Evolutionary conservation across 225 moss, liverwort and hornwort genomes (phyloP).

Genomic region (Marchantia paleacea): DNA sequence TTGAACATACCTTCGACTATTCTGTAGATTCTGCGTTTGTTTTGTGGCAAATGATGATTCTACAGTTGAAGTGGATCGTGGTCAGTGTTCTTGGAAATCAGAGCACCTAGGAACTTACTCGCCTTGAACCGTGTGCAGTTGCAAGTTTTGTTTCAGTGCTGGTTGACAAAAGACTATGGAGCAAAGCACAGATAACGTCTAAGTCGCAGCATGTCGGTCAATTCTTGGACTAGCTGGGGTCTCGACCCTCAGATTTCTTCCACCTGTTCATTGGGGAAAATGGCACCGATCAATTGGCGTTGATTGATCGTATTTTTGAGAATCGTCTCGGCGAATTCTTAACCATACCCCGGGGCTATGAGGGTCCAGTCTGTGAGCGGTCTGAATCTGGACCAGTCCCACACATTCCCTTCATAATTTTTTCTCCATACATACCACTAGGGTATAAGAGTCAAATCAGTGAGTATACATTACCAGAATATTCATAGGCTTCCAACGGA

Average conservation of each 20-base stretch:
- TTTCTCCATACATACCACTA: not conserved
- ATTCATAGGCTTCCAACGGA: not conserved
- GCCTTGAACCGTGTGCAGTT: constrained; percentile 10
- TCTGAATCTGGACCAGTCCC: not conserved
- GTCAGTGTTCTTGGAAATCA: not conserved
- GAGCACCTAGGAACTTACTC: not conserved
- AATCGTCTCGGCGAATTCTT: too few species aligned
- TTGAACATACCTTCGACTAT: not conserved
- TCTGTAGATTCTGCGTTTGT: not conserved
- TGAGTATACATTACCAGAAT: not conserved
- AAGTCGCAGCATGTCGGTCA: not conserved
- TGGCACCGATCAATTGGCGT: not conserved
- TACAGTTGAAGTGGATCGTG: not conserved
- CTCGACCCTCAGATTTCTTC: not conserved
- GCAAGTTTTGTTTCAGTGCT: constrained; percentile 5
- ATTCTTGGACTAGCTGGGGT: not conserved
- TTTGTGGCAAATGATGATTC: not conserved
- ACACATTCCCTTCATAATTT: not conserved
- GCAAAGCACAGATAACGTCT: not conserved
- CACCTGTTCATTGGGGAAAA: not conserved
- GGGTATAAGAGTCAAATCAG: not conserved
- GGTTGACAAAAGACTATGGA: not conserved
- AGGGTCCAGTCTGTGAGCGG: too few species aligned
- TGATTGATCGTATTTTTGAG: not conserved
- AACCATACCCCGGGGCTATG: not conserved